Evolutionary conservation across 2,329 filamentous ascomycete genomes (phyloP), one percentile per base, ranked within the genome.

Genomic region (Apiospora aurea): DNA sequence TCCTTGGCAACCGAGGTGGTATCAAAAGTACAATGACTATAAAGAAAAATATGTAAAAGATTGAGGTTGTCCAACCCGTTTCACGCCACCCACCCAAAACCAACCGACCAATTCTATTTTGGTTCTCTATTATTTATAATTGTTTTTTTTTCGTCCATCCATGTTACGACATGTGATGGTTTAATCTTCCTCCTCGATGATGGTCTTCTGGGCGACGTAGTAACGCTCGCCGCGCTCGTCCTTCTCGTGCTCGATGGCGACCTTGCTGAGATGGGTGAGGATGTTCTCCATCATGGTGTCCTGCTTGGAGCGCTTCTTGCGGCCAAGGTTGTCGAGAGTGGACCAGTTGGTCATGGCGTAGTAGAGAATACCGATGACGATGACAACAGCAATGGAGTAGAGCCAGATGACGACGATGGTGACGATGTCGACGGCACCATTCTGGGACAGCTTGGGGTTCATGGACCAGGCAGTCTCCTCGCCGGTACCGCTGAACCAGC

Each of bases 401-500:
- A 80, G 80, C 85, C 85, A 87, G 79, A 87, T 82, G 71, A 87
- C 83, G 73, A 87, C 85, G 61, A 86, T 84, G 71, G 85, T 87
- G 76, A 87, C 83, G 75, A 92, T 87, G 80, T 90, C 88, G 74
- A 86, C 86, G 80, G 87, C 85, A 75, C 88, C 87, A 79, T 88
- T 85, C 67, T 77, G 71, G 43, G 75, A 82, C 72, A 76, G 77
- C 77, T 74, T 82, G 61, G 72, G 73, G 53, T 74, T 76, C 69
- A 77, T 71, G 73, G 79, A 78, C 72, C 78, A 76, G 74, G 82
- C 81, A 74, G 85, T 85, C 77, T 82, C 80, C 76, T 83, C 81
- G 75, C 81, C 79, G 77, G 81, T 71, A 72, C 88, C 89, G 71
- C 85, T 86, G 76, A 93, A 84, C 91, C 91, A 93, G 72, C 91